Evolutionary conservation across 331 rosid species (phyloP), one percentile per base, ranked within the genome.

Genomic region (Pyrus hybrid): DNA sequence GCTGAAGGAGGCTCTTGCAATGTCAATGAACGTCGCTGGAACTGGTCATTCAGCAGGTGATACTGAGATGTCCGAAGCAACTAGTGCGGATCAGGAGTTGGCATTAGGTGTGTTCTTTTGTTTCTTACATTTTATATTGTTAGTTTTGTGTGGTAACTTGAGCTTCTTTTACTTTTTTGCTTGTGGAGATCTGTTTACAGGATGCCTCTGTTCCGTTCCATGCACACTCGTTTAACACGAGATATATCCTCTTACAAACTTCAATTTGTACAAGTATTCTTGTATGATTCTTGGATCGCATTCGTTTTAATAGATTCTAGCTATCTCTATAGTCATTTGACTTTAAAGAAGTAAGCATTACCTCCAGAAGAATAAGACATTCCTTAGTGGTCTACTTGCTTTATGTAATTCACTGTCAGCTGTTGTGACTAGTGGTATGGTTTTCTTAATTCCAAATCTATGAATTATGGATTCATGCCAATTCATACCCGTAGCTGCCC

Each of bases 1-100:
- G 76, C 90, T 90, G 66, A 88, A 87, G 80, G 90, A 92, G 86
- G 97, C 99, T 17, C 94, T 93, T 90, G 88, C 91, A 71, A 91
- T 91, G 97, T 88, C 97, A 28, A 90, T 91, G 93, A 88, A 88
- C 73, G 87, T 83, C 63, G 86, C 97, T 75, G 85, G 85, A 60
- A 72, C 81, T 67, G 79, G 67, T 84, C 76, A 82, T 33, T 91
- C 89, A 61, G 74, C 65, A 22, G 88, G 80, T 84, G 99, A 91
- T 76, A 73, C 91, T 66, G 97, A 88, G 85, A 90, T 94, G 97
- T 85, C 97, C 70, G 97, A 90, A 66, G 91, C 88, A 71, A 75
- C 89, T 76, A 74, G 86, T 45, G 92, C 77, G 26, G 99, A 94
- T 80, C 97, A 89, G 63, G 99, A 92, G 33, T 81, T 94, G 90